These are phyloP conservation scores for Lotus japonicus DNA, from an alignment of 306 rosid genomes.

Conservation along the genomic window DNA sequence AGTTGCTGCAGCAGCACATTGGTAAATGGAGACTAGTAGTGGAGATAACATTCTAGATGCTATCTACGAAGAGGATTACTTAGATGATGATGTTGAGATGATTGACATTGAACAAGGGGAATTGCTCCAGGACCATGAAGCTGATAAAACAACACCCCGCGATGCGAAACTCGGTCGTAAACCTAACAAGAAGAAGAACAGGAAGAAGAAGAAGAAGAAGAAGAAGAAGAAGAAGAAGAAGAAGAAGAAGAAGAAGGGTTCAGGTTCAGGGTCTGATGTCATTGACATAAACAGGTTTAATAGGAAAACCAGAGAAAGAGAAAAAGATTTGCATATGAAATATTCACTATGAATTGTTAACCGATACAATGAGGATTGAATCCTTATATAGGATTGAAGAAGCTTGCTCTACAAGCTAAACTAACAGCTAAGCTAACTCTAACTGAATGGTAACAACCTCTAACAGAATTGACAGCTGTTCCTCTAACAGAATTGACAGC, in stretches of 20 bases:
- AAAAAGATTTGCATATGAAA: too few relatives aligned
- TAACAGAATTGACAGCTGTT: too few relatives aligned
- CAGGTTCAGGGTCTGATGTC: slow-evolving; percentile 26
- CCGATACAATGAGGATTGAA: too few relatives aligned
- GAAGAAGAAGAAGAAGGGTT: slow-evolving; percentile 39
- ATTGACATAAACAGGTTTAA: slow-evolving; percentile 56
- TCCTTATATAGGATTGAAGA: too few relatives aligned
- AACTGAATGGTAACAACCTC: too few relatives aligned
- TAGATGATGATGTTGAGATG: slow-evolving; percentile 78
- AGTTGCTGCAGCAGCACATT: neutral
- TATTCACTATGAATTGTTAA: too few relatives aligned
- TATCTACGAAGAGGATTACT: slow-evolving; percentile 42
- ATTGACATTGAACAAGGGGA: slow-evolving; percentile 85
- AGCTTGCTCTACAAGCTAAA: too few relatives aligned
- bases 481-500: too few relatives aligned
- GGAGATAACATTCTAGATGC: slow-evolving; percentile 61
- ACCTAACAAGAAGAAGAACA: slow-evolving; percentile 40
- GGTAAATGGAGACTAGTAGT: slow-evolving; percentile 47
- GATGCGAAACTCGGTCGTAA: slow-evolving; percentile 34
- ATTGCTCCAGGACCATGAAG: slow-evolving; percentile 34
- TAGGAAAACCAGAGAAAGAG: too few relatives aligned
- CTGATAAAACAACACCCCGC: slow-evolving; percentile 32
- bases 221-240: slow-evolving; percentile 67
- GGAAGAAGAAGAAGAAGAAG: slow-evolving; percentile 43
- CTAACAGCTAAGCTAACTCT: too few relatives aligned